Conservation (phyloP, 148 eudicot genomes). For the Arctostaphylos glauca region DNA sequence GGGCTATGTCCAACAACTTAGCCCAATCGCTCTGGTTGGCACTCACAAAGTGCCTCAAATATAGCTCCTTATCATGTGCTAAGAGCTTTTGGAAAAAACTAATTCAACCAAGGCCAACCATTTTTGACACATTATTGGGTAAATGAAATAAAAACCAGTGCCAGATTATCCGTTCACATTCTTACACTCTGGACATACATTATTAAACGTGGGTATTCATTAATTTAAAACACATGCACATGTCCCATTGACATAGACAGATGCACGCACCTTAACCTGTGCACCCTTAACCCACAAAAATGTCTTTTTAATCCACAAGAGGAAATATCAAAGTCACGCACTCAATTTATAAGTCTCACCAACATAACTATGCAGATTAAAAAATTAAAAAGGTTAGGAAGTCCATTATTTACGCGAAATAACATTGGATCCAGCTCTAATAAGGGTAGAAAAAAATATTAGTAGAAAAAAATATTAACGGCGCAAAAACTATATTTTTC, state of each 20-base stretch:
- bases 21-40: too few species aligned
- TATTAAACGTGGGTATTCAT: neutral
- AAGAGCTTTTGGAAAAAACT: neutral
- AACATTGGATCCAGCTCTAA: neutral
- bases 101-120: neutral
- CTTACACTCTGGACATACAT: conserved; percentile 3
- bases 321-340: too few species aligned
- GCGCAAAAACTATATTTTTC: too few species aligned
- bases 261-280: neutral
- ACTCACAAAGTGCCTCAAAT: too few species aligned
- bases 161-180: neutral
- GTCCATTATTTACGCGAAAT: neutral
- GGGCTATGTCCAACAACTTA: too few species aligned
- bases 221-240: conserved; percentile 6
- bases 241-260: conserved; percentile 14
- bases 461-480: too few species aligned
- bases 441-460: too few species aligned
- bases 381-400: neutral
- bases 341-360: too few species aligned
- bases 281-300: neutral
- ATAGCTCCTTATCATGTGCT: too few species aligned
- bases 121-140: neutral
- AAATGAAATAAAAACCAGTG: neutral
- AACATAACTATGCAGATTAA: neutral
- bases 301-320: neutral